Base-by-base conservation (phyloP, 345 rosid species). In the Isatis tinctoria region DNA sequence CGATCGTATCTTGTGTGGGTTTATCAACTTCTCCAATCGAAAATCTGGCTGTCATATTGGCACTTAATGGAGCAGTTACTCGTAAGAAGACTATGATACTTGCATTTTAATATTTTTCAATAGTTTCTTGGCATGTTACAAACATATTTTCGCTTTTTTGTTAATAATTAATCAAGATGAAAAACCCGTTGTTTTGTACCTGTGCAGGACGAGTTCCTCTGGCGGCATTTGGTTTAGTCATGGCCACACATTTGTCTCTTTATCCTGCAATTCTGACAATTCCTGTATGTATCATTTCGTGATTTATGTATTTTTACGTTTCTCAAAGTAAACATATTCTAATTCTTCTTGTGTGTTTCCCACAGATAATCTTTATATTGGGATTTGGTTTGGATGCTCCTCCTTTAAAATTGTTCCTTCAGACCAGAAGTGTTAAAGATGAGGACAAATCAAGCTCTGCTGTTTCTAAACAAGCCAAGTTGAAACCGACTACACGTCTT, bases 191-290 rank as follows among this genome's bases (percentile, higher is more conserved):
- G 41, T 53, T 52, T 63, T 47, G 73, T 70, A 37, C 6, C n/a
- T 63, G 47, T 45, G 70, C 86, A 95, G 99, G 96, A 75, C 48
- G 79, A 60, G 85, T 86, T 75, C 89, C 94, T 30, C 68, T 90
- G 84, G 97, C 99, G 77, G 94, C 97, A 44, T 92, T 95, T 84
- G 98, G 92, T 67, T 87, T 92, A 87, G 94, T 92, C 78, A 81
- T 95, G 78, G 94, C 98, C 57, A 85, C 90, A 13, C 98, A 95
- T 80, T 63, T 90, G 74, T 95, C 97, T 69, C 93, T 95, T 69
- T 89, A 92, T 77, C 97, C 98, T 47, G 88, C 80, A 57, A 74
- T 87, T 54, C 83, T 92, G 68, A 74, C 86, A 1, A 83, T 92
- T 75, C 99, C 97, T n/a, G 98, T 92, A 87, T 70, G 83, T 24